A percentile compares a stretch with the other conserved stretches of the same genome.
phyloP scores from a whole-genome alignment of 2,329 filamentous ascomycete genomes.

The Chaetomium sp. region DNA sequence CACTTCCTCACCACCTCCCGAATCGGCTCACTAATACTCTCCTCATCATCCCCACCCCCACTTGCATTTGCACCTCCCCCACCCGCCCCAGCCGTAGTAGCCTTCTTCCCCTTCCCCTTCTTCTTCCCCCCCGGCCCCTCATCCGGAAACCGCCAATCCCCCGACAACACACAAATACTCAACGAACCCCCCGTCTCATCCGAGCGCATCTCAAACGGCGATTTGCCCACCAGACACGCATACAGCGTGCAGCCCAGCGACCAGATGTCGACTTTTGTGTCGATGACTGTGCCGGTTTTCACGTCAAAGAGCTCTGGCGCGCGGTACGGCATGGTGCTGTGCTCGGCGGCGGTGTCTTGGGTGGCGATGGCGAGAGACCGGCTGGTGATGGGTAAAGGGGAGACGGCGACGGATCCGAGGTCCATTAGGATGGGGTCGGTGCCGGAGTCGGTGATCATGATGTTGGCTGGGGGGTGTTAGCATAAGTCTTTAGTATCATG shows the following conservation, averaged over 20 bases:
- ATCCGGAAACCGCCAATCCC: conserved; percentile 95
- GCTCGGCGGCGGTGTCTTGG: conserved; percentile 90
- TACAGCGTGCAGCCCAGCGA: conserved; percentile 96
- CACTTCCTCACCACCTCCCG: conserved; percentile 84
- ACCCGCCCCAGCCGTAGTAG: conserved; percentile 21
- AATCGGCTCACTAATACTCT: conserved; percentile 69
- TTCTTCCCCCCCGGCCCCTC: conserved; percentile 56
- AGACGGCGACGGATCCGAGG: conserved; percentile 81
- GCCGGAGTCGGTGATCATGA: conserved; percentile 95
- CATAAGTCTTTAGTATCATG: background rate
- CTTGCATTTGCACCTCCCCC: background rate
- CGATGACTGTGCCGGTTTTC: conserved; percentile 83
- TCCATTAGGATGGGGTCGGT: conserved; percentile 93
- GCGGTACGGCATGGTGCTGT: conserved; percentile 97
- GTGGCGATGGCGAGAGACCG: conserved; percentile 85
- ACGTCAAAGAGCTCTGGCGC: conserved; percentile 97
- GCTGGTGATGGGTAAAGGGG: conserved; percentile 82
- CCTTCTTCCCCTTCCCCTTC: conserved; percentile 27
- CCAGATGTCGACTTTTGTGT: conserved; percentile 98
- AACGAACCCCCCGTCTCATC: conserved; percentile 94
- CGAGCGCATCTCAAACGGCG: conserved; percentile 88
- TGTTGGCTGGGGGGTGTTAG: conserved; percentile 56
- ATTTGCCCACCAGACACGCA: conserved; percentile 93
- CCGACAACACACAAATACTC: conserved; percentile 84
- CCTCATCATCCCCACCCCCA: conserved; percentile 30